Evolutionary conservation across 176 grass and related monocot genomes (phyloP).

Genomic region (Panicum miliaceum): DNA sequence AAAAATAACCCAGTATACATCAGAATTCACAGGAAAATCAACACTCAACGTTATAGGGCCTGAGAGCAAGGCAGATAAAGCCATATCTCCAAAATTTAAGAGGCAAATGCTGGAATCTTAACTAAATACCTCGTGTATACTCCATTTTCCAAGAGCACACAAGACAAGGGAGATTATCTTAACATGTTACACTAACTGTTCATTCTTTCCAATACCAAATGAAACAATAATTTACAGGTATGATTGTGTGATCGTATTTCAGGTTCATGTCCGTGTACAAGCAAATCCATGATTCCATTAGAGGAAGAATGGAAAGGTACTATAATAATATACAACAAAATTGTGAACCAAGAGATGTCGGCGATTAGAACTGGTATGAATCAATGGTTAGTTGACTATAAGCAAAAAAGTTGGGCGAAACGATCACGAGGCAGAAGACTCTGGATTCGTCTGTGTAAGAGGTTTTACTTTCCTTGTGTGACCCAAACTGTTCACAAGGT

Average conservation of each 20-base stretch:
- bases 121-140: neutral
- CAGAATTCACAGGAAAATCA: neutral
- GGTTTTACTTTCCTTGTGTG: constrained; percentile 91
- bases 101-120: neutral
- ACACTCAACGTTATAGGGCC: neutral
- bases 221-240: constrained; percentile 41
- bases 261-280: constrained; percentile 42
- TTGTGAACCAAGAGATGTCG: constrained; percentile 32
- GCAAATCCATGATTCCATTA: neutral
- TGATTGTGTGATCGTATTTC: constrained; percentile 11
- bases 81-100: neutral
- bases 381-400: constrained; percentile 51
- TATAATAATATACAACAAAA: constrained; percentile 75
- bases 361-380: constrained; percentile 17
- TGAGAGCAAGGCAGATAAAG: neutral
- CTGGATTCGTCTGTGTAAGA: constrained; percentile 43
- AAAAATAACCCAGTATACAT: neutral
- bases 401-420: neutral
- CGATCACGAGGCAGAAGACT: constrained; percentile 37
- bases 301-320: constrained; percentile 32
- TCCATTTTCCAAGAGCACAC: neutral
- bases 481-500: constrained; percentile 92
- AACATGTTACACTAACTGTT: neutral
- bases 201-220: neutral
- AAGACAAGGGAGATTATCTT: neutral